Percentiles rank a stretch among this genome's conserved stretches.
phyloP scores from a whole-genome alignment of 208 protist genomes.

The Naegleria gruberi region DNA sequence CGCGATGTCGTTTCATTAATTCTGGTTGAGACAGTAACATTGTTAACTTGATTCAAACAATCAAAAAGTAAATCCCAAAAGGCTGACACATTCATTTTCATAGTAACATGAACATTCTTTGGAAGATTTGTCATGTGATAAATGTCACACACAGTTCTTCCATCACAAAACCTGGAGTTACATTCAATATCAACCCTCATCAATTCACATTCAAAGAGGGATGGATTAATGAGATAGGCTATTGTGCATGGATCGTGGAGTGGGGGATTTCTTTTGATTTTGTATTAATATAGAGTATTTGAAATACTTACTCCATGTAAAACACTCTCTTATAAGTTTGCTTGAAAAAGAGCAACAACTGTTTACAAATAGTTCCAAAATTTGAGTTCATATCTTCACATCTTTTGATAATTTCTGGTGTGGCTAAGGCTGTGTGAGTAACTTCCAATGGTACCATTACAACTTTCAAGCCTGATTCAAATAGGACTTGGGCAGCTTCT shows the following conservation, averaged over 20 bases:
- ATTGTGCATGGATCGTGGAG: slow-evolving; percentile 68
- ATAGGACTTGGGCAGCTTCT: slow-evolving; percentile 63
- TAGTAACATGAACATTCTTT: slow-evolving; percentile 52
- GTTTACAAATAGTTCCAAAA: slow-evolving; percentile 10
- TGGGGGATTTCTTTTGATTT: slow-evolving; percentile 40
- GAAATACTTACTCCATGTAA: neutral
- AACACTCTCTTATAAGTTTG: slow-evolving; percentile 8
- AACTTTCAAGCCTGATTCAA: slow-evolving; percentile 44
- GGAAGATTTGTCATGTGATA: slow-evolving; percentile 30
- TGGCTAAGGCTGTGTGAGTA: slow-evolving; percentile 59
- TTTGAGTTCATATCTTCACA: slow-evolving; percentile 36
- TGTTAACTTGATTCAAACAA: slow-evolving; percentile 32
- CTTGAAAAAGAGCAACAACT: slow-evolving; percentile 9
- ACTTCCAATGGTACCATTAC: slow-evolving; percentile 70
- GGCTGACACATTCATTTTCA: slow-evolving; percentile 51
- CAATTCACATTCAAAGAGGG: slow-evolving; percentile 47
- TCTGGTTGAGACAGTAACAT: neutral
- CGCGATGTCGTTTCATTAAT: neutral
- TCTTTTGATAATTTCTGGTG: slow-evolving; percentile 41
- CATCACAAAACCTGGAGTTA: slow-evolving; percentile 40
- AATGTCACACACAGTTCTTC: slow-evolving; percentile 59
- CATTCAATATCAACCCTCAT: slow-evolving; percentile 56
- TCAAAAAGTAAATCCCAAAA: slow-evolving; percentile 63
- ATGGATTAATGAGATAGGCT: slow-evolving; percentile 59
- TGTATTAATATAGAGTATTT: neutral